phyloP scores from a whole-genome alignment of 345 rosid species.

The Eutrema japonicum region DNA sequence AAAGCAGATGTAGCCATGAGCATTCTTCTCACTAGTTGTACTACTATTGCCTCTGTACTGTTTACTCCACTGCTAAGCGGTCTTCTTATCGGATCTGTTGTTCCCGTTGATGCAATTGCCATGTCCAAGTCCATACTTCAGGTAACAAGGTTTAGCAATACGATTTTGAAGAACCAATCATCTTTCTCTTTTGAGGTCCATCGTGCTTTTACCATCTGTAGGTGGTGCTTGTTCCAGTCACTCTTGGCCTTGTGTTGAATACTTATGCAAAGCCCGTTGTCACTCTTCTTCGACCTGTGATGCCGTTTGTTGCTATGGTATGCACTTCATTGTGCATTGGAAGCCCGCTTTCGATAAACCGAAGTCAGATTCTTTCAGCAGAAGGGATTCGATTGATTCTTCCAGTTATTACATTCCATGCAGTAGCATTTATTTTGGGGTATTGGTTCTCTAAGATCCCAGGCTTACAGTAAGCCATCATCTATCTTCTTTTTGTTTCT shows the following conservation, averaged over 20 bases:
- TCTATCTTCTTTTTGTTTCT: not conserved
- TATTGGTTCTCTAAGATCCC: conserved; percentile 89
- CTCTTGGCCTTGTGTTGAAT: conserved; percentile 81
- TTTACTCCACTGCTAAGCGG: conserved; percentile 45
- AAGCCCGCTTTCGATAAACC: conserved; percentile 90
- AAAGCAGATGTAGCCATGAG: conserved; percentile 89
- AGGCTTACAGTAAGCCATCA: conserved; percentile 58
- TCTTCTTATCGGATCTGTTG: conserved; percentile 81
- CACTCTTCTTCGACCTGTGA: conserved; percentile 66
- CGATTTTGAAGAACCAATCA: not conserved
- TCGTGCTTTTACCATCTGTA: conserved; percentile 33
- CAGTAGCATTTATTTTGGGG: conserved; percentile 73
- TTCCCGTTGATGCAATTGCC: conserved; percentile 93
- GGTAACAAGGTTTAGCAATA: conserved; percentile 47
- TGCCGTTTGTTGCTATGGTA: conserved; percentile 93
- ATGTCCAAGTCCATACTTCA: conserved; percentile 95
- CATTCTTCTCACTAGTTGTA: conserved; percentile 82
- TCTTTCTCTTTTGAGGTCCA: conserved; percentile 25
- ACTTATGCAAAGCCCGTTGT: conserved; percentile 89
- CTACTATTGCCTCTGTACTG: conserved; percentile 82
- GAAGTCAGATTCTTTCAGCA: conserved; percentile 67
- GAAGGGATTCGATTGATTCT: conserved; percentile 73
- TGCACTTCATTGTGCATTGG: conserved; percentile 92
- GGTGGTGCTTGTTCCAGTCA: conserved; percentile 91
- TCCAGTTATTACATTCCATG: conserved; percentile 83